Evolutionary conservation across 1,284 basidiomycete species (phyloP).

Genomic region (Malassezia vespertilionis): DNA sequence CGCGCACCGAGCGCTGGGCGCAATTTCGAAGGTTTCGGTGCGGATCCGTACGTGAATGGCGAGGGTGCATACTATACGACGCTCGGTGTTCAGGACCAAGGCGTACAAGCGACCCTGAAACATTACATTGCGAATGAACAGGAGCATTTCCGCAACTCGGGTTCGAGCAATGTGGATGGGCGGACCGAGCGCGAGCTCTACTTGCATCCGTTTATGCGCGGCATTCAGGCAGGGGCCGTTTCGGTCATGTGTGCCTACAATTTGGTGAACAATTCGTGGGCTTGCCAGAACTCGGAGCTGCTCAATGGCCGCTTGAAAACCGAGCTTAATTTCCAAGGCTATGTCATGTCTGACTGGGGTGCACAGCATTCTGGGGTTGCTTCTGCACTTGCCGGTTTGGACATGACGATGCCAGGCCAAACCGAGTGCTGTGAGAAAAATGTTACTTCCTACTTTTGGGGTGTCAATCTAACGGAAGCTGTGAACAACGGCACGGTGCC

Average conservation of each 20-base stretch:
- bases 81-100: slow-evolving; percentile 33
- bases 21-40: slow-evolving; percentile 61
- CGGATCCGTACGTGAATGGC: slow-evolving; percentile 36
- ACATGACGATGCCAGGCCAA: slow-evolving; percentile 52
- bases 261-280: slow-evolving; percentile 53
- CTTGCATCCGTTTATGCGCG: slow-evolving; percentile 40
- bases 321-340: slow-evolving; percentile 68
- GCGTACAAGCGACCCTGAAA: slow-evolving; percentile 48
- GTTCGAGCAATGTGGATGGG: slow-evolving; percentile 55
- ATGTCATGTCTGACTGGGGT: slow-evolving; percentile 48
- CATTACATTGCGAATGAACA: slow-evolving; percentile 46
- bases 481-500: slow-evolving; percentile 63
- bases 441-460: slow-evolving; percentile 18
- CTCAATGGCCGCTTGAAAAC: slow-evolving; percentile 63
- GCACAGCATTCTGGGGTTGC: slow-evolving; percentile 36
- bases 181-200: slow-evolving; percentile 56
- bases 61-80: slow-evolving; percentile 32
- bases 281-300: slow-evolving; percentile 59
- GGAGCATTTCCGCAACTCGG: slow-evolving; percentile 39
- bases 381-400: slow-evolving; percentile 58
- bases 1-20: slow-evolving; percentile 60
- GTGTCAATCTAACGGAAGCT: slow-evolving; percentile 54
- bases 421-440: slow-evolving; percentile 20
- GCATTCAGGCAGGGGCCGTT: slow-evolving; percentile 50
- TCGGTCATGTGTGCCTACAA: slow-evolving; percentile 49